Evolutionary conservation across 2,329 filamentous ascomycete species (phyloP).

Genomic region (Phialophora chinensis): DNA sequence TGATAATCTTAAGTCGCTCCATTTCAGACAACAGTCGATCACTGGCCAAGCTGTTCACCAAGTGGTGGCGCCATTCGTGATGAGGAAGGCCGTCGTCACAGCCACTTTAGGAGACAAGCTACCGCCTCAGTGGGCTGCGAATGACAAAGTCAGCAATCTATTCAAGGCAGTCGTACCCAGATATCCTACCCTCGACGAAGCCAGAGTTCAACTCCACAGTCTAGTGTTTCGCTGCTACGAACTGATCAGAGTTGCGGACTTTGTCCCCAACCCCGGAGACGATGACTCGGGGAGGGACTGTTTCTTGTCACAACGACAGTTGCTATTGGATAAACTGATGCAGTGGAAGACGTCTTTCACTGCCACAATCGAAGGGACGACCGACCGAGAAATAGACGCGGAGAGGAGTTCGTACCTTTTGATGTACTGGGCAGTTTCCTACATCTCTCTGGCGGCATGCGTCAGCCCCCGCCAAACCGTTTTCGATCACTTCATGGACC

Average conservation of each 20-base stretch:
- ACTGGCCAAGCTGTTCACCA: conserved; percentile 21
- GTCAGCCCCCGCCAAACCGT: conserved; percentile 22
- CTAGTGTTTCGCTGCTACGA: conserved; percentile 26
- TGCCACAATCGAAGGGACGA: conserved; percentile 9
- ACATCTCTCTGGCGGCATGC: conserved; percentile 29
- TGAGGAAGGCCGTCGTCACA: conserved; percentile 26
- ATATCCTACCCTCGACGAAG: conserved; percentile 20
- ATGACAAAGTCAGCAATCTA: conserved; percentile 1
- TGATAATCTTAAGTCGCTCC: conserved; percentile 15
- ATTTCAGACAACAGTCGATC: conserved; percentile 6
- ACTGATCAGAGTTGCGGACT: conserved; percentile 29
- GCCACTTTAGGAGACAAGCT: conserved; percentile 26
- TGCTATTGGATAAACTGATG: conserved; percentile 20
- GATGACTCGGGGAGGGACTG: conserved; percentile 10
- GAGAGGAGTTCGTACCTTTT: conserved; percentile 30
- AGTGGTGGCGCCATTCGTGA: conserved; percentile 30
- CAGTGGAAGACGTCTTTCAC: conserved; percentile 26
- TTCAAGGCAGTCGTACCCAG: conserved; percentile 5
- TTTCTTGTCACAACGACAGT: conserved; percentile 15
- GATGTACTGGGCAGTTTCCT: conserved; percentile 34
- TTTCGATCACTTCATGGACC: conserved; percentile 30
- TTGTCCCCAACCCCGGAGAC: conserved; percentile 21
- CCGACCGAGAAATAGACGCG: conserved; percentile 1
- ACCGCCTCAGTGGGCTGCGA: conserved; percentile 8
- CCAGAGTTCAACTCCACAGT: conserved; percentile 20